These are phyloP conservation scores for Aureobasidium sp. DNA, from an alignment of 2,329 filamentous ascomycete genomes.

Conservation along the genomic window DNA sequence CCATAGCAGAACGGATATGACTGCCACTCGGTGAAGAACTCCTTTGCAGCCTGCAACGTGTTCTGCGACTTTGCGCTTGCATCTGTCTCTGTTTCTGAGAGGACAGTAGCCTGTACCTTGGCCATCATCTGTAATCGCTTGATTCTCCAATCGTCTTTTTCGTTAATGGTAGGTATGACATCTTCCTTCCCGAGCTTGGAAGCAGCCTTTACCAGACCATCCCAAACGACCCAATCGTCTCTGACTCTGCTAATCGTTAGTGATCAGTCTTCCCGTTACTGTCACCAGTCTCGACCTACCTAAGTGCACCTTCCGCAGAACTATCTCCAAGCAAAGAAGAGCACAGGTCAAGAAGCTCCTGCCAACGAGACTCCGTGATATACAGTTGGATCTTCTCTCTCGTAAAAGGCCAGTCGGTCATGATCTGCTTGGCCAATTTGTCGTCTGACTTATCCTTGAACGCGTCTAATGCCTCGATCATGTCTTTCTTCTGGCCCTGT, in stretches of 20 bases:
- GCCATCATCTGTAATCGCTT: slow-evolving; percentile 14
- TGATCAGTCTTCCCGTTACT: too few species aligned
- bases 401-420: slow-evolving; percentile 12
- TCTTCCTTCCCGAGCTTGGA: slow-evolving; percentile 3
- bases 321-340: background rate
- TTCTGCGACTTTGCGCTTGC: background rate
- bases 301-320: background rate
- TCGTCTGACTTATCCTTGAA: slow-evolving; percentile 4
- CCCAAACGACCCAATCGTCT: slow-evolving; percentile 15
- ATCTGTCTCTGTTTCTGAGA: background rate
- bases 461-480: slow-evolving; percentile 4
- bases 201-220: slow-evolving; percentile 12
- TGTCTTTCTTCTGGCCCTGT: slow-evolving; percentile 8
- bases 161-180: background rate
- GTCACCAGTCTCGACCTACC: background rate
- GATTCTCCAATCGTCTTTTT: slow-evolving; percentile 5
- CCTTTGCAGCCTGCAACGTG: slow-evolving; percentile 5
- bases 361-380: slow-evolving; percentile 5
- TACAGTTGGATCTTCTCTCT: slow-evolving; percentile 11
- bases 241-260: background rate
- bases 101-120: background rate
- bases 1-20: slow-evolving; percentile 15
- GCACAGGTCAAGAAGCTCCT: slow-evolving; percentile 6
- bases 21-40: slow-evolving; percentile 14
- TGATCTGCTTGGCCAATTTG: slow-evolving; percentile 7